These are phyloP conservation scores for Pistacia atlantica DNA, from an alignment of 345 rosid species.

Conservation along the genomic window DNA sequence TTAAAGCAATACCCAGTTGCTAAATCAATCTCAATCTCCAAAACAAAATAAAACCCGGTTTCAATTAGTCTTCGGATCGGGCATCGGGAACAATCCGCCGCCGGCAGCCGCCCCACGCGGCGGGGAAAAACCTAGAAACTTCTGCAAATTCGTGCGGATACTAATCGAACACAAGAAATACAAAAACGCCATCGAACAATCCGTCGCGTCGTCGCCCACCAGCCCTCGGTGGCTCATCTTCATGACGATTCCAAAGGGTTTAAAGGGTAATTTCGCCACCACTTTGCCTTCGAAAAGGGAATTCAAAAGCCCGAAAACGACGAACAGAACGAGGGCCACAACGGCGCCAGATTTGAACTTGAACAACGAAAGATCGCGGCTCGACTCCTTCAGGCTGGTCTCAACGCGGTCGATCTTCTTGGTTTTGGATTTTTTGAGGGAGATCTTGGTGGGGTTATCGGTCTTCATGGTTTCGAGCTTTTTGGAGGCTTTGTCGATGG, in stretches of 20 bases:
- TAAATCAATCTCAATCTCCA: too few species aligned
- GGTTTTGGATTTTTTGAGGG: conserved; percentile 75
- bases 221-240: conserved; percentile 96
- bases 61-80: conserved; percentile 86
- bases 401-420: conserved; percentile 98
- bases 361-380: conserved; percentile 93
- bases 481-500: conserved; percentile 94
- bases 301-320: conserved; percentile 85
- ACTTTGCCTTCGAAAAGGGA: conserved; percentile 93
- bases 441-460: conserved; percentile 49
- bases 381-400: conserved; percentile 86
- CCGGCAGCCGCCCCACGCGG: conserved; percentile 72
- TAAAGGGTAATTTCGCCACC: conserved; percentile 92
- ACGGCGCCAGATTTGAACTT: conserved; percentile 99
- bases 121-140: conserved; percentile 78
- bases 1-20: neutral
- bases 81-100: conserved; percentile 89
- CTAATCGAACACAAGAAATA: conserved; percentile 76
- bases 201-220: conserved; percentile 80
- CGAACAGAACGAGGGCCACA: conserved; percentile 86
- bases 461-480: conserved; percentile 91
- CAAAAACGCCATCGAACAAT: conserved; percentile 94
- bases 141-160: conserved; percentile 87
- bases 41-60: conserved; percentile 2
- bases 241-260: conserved; percentile 65